These are phyloP conservation scores for Calonectria pauciramosa DNA, from an alignment of 2,329 filamentous ascomycete genomes.

Conservation along the genomic window DNA sequence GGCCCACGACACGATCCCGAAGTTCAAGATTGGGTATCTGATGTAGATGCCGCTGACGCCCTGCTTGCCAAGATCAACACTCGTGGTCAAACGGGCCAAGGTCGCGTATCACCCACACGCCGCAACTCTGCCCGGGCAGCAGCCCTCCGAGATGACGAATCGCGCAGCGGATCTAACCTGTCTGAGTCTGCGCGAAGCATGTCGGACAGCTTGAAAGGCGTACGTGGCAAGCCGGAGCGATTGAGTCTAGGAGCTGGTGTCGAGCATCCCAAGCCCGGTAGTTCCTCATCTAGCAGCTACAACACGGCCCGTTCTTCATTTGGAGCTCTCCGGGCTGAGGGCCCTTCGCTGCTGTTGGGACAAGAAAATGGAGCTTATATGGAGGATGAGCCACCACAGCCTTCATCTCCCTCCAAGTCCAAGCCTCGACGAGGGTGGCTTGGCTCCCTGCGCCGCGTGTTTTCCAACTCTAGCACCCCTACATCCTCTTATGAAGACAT, in stretches of 20 bases:
- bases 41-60: conserved; percentile 68
- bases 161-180: conserved; percentile 68
- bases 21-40: conserved; percentile 70
- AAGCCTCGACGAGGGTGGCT: conserved; percentile 75
- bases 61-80: conserved; percentile 62
- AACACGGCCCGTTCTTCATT: conserved; percentile 69
- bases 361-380: conserved; percentile 48
- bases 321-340: conserved; percentile 65
- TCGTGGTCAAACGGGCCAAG: conserved; percentile 40
- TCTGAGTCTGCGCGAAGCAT: conserved; percentile 67
- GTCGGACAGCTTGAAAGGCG: conserved; percentile 56
- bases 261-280: conserved; percentile 53
- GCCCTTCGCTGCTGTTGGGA: conserved; percentile 61
- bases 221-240: conserved; percentile 46
- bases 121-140: conserved; percentile 54
- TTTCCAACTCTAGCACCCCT: conserved; percentile 59
- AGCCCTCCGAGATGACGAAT: conserved; percentile 59
- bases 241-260: conserved; percentile 41
- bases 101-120: conserved; percentile 55
- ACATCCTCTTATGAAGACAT: conserved; percentile 47
- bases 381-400: conserved; percentile 52
- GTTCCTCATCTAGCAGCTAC: conserved; percentile 61
- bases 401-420: conserved; percentile 69
- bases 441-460: conserved; percentile 75
- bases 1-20: conserved; percentile 60